A percentile compares a stretch with the other conserved stretches of the same genome.
These are phyloP conservation scores for Phytophthora crassamura DNA, from an alignment of 352 stramenopile species.

Conservation along the genomic window DNA sequence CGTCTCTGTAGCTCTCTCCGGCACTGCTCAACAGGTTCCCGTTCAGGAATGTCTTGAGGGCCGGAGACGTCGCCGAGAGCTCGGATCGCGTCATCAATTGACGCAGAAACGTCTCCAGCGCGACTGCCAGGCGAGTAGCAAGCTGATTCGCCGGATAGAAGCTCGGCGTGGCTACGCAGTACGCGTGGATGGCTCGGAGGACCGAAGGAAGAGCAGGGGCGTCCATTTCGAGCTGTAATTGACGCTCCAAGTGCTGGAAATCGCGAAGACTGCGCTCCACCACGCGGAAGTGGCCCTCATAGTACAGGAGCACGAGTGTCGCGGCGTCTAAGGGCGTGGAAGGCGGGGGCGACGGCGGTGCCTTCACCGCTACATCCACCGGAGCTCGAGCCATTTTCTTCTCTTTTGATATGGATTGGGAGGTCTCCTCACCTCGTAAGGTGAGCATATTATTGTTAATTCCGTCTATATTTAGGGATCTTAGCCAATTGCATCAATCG, in stretches of 20 bases:
- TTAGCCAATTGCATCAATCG: too few relatives aligned
- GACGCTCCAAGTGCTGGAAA: slow-evolving; percentile 38
- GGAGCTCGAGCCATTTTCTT: not conserved
- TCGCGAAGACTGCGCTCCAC: slow-evolving; percentile 36
- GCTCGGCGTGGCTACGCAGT: slow-evolving; percentile 14
- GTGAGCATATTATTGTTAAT: too few relatives aligned
- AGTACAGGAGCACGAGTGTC: slow-evolving; percentile 33
- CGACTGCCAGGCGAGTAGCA: slow-evolving; percentile 27
- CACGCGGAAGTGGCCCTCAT: slow-evolving; percentile 24
- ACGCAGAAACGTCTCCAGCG: slow-evolving; percentile 34
- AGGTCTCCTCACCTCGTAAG: too few relatives aligned
- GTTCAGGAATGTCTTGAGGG: slow-evolving; percentile 40
- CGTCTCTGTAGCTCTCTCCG: slow-evolving; percentile 28
- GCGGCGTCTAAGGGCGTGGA: slow-evolving; percentile 10
- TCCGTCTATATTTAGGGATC: too few relatives aligned
- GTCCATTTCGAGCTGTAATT: slow-evolving; percentile 14
- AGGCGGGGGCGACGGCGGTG: slow-evolving; percentile 10
- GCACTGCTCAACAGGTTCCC: slow-evolving; percentile 24
- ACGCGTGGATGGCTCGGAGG: slow-evolving; percentile 24
- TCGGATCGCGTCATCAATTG: slow-evolving; percentile 22
- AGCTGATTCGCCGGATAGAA: slow-evolving; percentile 27
- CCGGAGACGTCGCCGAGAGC: slow-evolving; percentile 24
- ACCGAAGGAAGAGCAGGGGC: not conserved
- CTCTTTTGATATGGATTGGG: slow-evolving; percentile 1
- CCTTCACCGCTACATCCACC: slow-evolving; percentile 31